Evolutionary conservation across 2,329 filamentous ascomycete species (phyloP).

Genomic region (Podosphaera fusca): DNA sequence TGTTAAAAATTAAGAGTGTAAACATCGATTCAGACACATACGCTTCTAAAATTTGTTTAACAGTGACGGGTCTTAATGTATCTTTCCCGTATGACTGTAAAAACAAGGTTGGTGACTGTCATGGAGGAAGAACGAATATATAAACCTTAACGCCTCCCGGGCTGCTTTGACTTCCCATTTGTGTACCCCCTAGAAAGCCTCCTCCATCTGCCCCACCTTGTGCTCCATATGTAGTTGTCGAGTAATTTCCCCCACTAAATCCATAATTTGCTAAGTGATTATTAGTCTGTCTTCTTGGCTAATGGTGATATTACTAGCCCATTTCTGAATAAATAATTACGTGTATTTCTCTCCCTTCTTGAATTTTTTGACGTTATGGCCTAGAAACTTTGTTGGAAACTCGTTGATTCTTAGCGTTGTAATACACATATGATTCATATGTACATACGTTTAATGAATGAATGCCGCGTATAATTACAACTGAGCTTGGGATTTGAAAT

Average conservation of each 20-base stretch:
- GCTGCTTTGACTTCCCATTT: constrained; percentile 31
- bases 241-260: constrained; percentile 11
- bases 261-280: constrained; percentile 12
- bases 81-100: constrained; percentile 41
- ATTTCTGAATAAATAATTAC: not conserved
- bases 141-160: constrained; percentile 24
- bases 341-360: too few species aligned
- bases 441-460: too few species aligned
- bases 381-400: too few species aligned
- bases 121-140: not conserved
- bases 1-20: not conserved
- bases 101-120: not conserved
- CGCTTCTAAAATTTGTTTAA: constrained; percentile 80
- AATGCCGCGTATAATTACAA: too few species aligned
- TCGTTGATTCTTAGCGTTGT: too few species aligned
- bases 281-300: not conserved
- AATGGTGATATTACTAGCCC: not conserved
- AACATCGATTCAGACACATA: constrained; percentile 3
- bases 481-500: too few species aligned
- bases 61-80: constrained; percentile 75
- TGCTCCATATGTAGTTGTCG: constrained; percentile 20
- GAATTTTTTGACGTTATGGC: too few species aligned
- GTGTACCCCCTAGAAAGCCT: constrained; percentile 38
- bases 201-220: constrained; percentile 36
- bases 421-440: too few species aligned